phyloP scores from a whole-genome alignment of 805 yeast species.

The Brettanomyces sp. region DNA sequence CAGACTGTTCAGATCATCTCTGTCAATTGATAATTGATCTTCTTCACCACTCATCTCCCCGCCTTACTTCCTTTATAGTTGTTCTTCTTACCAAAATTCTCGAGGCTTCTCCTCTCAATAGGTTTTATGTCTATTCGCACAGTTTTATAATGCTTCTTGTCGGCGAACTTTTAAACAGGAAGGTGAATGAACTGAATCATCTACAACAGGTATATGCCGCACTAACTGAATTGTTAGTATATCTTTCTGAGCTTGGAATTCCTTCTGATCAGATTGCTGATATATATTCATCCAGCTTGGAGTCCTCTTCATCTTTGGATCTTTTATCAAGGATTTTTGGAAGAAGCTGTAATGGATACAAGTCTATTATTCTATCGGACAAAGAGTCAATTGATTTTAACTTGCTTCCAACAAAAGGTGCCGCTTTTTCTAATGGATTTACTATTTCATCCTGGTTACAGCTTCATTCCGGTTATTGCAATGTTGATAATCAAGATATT shows the following conservation, averaged over 20 bases:
- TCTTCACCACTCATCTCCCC: not conserved
- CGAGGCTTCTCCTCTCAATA: slow-evolving; percentile 14
- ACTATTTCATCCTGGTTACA: slow-evolving; percentile 20
- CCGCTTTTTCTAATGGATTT: slow-evolving; percentile 8
- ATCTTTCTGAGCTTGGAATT: slow-evolving; percentile 3
- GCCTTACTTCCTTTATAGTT: slow-evolving; percentile 6
- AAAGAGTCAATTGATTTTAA: slow-evolving; percentile 4
- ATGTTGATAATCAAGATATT: not conserved
- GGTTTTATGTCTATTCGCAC: slow-evolving; percentile 8
- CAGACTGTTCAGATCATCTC: not conserved
- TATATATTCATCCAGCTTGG: slow-evolving; percentile 7
- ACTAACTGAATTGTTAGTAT: not conserved
- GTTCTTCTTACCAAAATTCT: slow-evolving; percentile 9
- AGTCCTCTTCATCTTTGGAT: not conserved
- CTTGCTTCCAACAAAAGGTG: slow-evolving; percentile 7
- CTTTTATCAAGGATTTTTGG: not conserved
- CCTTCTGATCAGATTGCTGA: slow-evolving; percentile 5
- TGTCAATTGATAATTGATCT: slow-evolving; percentile 1
- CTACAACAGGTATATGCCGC: not conserved
- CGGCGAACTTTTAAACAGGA: not conserved
- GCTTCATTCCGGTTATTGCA: slow-evolving; percentile 5
- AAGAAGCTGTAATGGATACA: no score
- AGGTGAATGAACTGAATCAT: no score
- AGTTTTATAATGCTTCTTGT: not conserved
- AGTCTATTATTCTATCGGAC: not conserved